Evolutionary conservation across 257 asterid species (phyloP).

Genomic region (Thymus quinquecostatus): DNA sequence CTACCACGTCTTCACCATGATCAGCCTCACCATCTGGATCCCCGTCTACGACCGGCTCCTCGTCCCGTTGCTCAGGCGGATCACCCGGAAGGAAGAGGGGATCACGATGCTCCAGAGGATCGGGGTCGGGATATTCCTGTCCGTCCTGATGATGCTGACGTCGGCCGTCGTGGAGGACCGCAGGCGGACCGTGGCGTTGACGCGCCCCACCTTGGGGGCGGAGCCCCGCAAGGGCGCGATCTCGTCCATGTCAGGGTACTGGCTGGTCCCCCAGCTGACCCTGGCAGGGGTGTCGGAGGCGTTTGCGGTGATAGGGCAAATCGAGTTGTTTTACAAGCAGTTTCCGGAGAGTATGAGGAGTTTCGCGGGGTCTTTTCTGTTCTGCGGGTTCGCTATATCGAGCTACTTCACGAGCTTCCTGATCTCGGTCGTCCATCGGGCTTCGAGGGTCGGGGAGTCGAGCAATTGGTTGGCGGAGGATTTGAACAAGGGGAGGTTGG

Average conservation of each 20-base stretch:
- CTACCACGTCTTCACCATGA: slow-evolving; percentile 46
- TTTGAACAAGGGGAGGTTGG: slow-evolving; percentile 53
- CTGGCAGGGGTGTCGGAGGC: slow-evolving; percentile 48
- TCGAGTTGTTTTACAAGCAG: slow-evolving; percentile 56
- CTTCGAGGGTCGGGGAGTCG: slow-evolving; percentile 22
- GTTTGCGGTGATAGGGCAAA: slow-evolving; percentile 39
- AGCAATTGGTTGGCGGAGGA: slow-evolving; percentile 52
- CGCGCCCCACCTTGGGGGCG: slow-evolving; percentile 37
- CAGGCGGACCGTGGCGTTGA: slow-evolving; percentile 35
- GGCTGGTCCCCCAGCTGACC: slow-evolving; percentile 42
- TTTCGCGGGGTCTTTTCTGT: slow-evolving; percentile 44
- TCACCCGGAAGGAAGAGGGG: slow-evolving; percentile 39
- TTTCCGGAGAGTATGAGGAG: slow-evolving; percentile 64
- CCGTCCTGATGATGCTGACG: slow-evolving; percentile 35
- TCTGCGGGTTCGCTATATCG: slow-evolving; percentile 40
- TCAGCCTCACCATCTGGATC: slow-evolving; percentile 48
- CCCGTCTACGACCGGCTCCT: slow-evolving; percentile 43
- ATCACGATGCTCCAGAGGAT: slow-evolving; percentile 47
- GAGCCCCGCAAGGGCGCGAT: slow-evolving; percentile 35
- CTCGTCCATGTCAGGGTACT: slow-evolving; percentile 52
- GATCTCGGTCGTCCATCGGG: slow-evolving; percentile 37
- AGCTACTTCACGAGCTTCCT: slow-evolving; percentile 46
- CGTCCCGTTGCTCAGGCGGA: slow-evolving; percentile 36
- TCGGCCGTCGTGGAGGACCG: slow-evolving; percentile 38
- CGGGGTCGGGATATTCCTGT: slow-evolving; percentile 40